phyloP scores from a whole-genome alignment of 2,329 filamentous ascomycete genomes.

The Colletotrichum tanaceti region DNA sequence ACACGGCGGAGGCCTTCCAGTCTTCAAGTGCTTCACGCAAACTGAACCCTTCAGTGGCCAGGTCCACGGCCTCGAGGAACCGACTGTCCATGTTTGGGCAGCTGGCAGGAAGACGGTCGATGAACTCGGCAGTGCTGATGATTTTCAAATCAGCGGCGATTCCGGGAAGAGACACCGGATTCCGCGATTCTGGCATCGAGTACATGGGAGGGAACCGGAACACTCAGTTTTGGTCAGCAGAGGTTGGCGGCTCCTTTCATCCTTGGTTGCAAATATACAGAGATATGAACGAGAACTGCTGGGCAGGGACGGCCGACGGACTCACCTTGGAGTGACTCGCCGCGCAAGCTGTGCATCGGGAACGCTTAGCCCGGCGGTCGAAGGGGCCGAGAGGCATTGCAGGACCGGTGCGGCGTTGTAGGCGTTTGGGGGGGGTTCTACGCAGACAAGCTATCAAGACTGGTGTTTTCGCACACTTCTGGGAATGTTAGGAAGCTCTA shows the following conservation, averaged over 20 bases:
- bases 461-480: background rate
- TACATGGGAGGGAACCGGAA: slow-evolving; percentile 49
- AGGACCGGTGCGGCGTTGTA: background rate
- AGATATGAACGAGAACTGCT: background rate
- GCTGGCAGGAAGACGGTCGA: background rate
- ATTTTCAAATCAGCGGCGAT: background rate
- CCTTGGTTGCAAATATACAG: background rate
- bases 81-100: background rate
- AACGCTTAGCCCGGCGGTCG: slow-evolving; percentile 49
- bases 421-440: background rate
- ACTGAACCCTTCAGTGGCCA: slow-evolving; percentile 43
- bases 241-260: background rate
- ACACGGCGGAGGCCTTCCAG: background rate
- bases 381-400: slow-evolving; percentile 50
- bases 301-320: background rate
- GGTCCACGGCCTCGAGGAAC: background rate
- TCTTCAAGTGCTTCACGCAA: slow-evolving; percentile 39
- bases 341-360: slow-evolving; percentile 48
- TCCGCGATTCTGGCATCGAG: slow-evolving; percentile 45
- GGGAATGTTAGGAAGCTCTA: background rate
- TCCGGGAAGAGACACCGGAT: slow-evolving; percentile 43
- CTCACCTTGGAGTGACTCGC: slow-evolving; percentile 51
- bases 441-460: accelerated
- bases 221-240: slow-evolving; percentile 44
- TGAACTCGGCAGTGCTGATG: slow-evolving; percentile 24